phyloP scores from a whole-genome alignment of 139 green algal species.

The Chlamydomonas sp. region DNA sequence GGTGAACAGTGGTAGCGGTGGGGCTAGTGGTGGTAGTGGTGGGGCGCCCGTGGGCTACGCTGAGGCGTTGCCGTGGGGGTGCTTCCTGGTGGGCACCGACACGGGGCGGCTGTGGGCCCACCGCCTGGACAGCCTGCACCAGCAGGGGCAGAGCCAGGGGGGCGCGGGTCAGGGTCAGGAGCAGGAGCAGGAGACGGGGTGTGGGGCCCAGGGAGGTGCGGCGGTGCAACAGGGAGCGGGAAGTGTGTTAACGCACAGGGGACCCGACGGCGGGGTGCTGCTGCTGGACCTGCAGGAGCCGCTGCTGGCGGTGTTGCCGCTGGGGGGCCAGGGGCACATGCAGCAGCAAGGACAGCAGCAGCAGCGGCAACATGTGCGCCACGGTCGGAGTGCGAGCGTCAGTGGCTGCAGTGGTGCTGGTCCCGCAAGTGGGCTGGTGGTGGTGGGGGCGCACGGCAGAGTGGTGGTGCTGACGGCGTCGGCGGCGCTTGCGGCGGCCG shows the following conservation, averaged over 20 bases:
- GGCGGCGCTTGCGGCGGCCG: neutral
- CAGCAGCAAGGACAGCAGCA: neutral
- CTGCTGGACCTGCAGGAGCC: constrained; percentile 35
- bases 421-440: constrained; percentile 1
- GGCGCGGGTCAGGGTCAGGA: neutral
- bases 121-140: neutral
- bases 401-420: neutral
- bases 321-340: neutral
- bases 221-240: too few relatives aligned
- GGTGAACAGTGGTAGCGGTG: neutral
- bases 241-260: too few relatives aligned
- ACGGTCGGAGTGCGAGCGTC: neutral
- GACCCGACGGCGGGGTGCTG: neutral
- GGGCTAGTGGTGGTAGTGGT: neutral
- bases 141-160: neutral
- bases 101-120: constrained; percentile 14
- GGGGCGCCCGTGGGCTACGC: too few relatives aligned
- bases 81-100: constrained; percentile 21
- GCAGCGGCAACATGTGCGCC: neutral
- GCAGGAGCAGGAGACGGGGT: neutral
- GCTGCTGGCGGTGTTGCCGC: constrained; percentile 15
- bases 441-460: constrained; percentile 18
- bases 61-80: constrained; percentile 5
- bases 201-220: neutral
- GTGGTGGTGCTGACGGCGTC: constrained; percentile 23